phyloP scores from a whole-genome alignment of 352 stramenopile species.

The Lagenidium sp. region DNA sequence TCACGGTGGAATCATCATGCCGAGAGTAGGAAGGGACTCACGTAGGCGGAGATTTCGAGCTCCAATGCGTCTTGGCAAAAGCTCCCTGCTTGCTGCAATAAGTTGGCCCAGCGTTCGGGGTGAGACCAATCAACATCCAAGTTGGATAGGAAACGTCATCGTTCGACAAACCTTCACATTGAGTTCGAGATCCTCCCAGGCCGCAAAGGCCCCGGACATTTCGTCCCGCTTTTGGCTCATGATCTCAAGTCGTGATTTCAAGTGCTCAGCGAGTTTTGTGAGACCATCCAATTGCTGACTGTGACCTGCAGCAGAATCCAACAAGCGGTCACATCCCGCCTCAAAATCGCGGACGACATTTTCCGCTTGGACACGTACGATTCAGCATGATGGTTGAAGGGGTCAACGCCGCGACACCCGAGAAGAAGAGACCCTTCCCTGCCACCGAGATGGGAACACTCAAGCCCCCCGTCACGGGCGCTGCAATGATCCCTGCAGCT shows the following conservation, averaged over 20 bases:
- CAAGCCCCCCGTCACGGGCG: slow-evolving; percentile 68
- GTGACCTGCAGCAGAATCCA: slow-evolving; percentile 34
- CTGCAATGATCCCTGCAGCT: slow-evolving; percentile 61
- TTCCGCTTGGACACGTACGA: slow-evolving; percentile 30
- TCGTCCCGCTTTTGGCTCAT: slow-evolving; percentile 80
- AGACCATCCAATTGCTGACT: slow-evolving; percentile 72
- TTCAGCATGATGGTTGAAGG: slow-evolving; percentile 83
- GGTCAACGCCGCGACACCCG: slow-evolving; percentile 63
- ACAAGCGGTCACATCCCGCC: background rate
- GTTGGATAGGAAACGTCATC: background rate
- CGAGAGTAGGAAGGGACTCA: slow-evolving; percentile 12
- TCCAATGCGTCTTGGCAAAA: slow-evolving; percentile 81
- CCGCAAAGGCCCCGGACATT: slow-evolving; percentile 61
- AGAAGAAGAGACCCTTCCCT: slow-evolving; percentile 80
- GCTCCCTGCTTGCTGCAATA: slow-evolving; percentile 48
- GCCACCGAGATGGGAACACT: slow-evolving; percentile 76
- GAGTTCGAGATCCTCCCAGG: slow-evolving; percentile 59
- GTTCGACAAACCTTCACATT: slow-evolving; percentile 56
- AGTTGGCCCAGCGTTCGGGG: no score
- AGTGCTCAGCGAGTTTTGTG: slow-evolving; percentile 61
- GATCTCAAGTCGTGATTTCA: slow-evolving; percentile 80
- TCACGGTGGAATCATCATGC: background rate
- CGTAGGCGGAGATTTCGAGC: slow-evolving; percentile 62
- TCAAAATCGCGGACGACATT: background rate
- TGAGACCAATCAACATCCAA: no score